Evolutionary conservation across 169 alveolate genomes (phyloP).

Genomic region (Perkinsus olseni): DNA sequence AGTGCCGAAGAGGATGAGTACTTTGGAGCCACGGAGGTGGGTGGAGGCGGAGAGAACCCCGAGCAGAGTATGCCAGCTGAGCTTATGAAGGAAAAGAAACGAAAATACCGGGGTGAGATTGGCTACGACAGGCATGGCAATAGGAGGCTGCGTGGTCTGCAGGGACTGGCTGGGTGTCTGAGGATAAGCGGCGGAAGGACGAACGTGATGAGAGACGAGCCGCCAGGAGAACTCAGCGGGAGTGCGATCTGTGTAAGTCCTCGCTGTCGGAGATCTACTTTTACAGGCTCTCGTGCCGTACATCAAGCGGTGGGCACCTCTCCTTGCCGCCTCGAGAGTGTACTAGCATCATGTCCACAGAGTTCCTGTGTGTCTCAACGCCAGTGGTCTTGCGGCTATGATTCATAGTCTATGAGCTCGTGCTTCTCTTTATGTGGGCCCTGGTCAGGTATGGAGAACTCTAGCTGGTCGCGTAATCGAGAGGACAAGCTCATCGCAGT

Average conservation of each 20-base stretch:
- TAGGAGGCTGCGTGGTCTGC: not conserved
- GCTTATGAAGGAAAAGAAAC: not conserved
- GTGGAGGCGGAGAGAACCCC: not conserved
- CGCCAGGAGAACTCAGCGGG: not conserved
- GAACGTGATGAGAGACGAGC: not conserved
- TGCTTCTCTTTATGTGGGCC: no score
- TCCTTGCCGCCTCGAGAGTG: no score
- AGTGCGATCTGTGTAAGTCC: not conserved
- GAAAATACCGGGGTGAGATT: not conserved
- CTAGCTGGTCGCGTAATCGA: not conserved
- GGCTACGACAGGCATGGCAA: not conserved
- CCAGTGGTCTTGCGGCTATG: no score
- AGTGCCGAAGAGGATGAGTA: not conserved
- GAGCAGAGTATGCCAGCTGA: not conserved
- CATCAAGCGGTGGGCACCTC: no score
- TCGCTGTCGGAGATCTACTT: not conserved
- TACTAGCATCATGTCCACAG: no score
- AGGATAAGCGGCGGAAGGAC: not conserved
- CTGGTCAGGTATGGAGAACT: not conserved
- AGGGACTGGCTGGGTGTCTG: not conserved
- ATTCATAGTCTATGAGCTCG: no score
- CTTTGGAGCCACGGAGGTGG: not conserved
- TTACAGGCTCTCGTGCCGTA: no score
- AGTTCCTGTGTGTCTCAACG: no score
- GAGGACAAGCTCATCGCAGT: not conserved